Conservation (phyloP, 2,329 filamentous ascomycete genomes). For the Chaetothyriales sp. region DNA sequence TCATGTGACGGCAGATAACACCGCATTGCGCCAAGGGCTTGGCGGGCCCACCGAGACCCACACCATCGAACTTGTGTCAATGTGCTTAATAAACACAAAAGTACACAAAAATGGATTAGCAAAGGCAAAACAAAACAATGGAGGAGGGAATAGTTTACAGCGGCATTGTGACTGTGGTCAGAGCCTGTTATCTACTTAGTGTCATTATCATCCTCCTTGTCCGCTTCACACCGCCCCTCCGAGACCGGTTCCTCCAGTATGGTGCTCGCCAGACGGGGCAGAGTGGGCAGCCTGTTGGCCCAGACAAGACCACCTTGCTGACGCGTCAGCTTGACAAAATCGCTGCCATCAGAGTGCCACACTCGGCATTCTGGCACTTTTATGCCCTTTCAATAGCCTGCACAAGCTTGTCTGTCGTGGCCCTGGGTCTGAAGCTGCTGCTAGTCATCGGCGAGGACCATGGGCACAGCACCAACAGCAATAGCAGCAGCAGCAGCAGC, state of each 20-base stretch:
- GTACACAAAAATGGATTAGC: not conserved
- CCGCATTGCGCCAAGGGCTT: not conserved
- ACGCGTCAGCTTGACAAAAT: not conserved
- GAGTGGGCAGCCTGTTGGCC: slow-evolving; percentile 47
- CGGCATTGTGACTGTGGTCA: slow-evolving; percentile 13
- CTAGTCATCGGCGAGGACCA: slow-evolving; percentile 25
- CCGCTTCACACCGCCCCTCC: slow-evolving; percentile 36
- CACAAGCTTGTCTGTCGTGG: slow-evolving; percentile 43
- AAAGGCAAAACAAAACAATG: not conserved
- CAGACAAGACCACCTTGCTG: slow-evolving; percentile 16
- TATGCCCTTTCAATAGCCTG: not conserved
- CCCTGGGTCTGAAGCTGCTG: slow-evolving; percentile 37
- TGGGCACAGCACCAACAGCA: no score
- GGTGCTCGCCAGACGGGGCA: slow-evolving; percentile 39
- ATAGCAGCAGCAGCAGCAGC: slow-evolving; percentile 3
- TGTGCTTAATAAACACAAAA: not conserved
- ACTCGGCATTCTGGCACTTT: not conserved
- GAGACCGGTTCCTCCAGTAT: slow-evolving; percentile 44
- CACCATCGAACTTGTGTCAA: not conserved
- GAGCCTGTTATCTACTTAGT: slow-evolving; percentile 14
- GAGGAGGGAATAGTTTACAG: not conserved
- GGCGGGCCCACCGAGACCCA: not conserved
- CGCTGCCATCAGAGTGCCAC: not conserved
- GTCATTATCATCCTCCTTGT: slow-evolving; percentile 33
- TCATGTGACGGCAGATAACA: not conserved